Evolutionary conservation across 805 yeast species (phyloP), one percentile per base, ranked within the genome.

Genomic region (Metschnikowia orientalis): DNA sequence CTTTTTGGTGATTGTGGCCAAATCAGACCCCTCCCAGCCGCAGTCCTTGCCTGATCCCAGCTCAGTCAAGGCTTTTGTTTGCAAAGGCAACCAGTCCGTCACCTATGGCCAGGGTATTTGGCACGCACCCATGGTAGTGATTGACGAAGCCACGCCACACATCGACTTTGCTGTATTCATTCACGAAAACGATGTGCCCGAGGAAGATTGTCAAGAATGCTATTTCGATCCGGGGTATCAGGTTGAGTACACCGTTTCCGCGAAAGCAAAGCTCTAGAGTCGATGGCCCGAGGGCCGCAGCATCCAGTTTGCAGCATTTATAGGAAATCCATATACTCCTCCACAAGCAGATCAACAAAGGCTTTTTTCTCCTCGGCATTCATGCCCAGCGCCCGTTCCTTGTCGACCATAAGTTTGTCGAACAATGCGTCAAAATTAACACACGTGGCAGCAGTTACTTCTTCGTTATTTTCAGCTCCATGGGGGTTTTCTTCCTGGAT

Each of bases 121-220:
- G 97, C 97, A 89, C 54, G 95, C 97, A 0, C 97, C 97, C 3
- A 89, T 89, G 97, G 81, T 90, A 14, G 90, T 86, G 2, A 56
- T 87, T 7, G 81, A 79, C 20, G 76, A 73, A 16, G 61, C 63
- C 4, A 60, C 80, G 9, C 53, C 59, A 0, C 54, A 62, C 36
- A 56, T 66, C 17, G 95, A 90, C 51, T 90, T 89, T 60, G 89
- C 86, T 2, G 97, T 90, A n/a, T 61, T 88, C 33, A 80, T 86
- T 19, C 82, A 82, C 52, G 97, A 89, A 48, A 85, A 84, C 44
- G 90, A 86, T 1, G 79, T 83, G 5, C 67, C 79, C 1, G 73
- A 74, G 2, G 94, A 83, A 44, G 95, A 88, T 49, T 81, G 92
- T 48, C 81, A 83, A 53, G 97, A 89, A 55, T 77, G 81, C 35